Conservation (phyloP, 2,329 filamentous ascomycete species). For the Calonectria pauciramosa region DNA sequence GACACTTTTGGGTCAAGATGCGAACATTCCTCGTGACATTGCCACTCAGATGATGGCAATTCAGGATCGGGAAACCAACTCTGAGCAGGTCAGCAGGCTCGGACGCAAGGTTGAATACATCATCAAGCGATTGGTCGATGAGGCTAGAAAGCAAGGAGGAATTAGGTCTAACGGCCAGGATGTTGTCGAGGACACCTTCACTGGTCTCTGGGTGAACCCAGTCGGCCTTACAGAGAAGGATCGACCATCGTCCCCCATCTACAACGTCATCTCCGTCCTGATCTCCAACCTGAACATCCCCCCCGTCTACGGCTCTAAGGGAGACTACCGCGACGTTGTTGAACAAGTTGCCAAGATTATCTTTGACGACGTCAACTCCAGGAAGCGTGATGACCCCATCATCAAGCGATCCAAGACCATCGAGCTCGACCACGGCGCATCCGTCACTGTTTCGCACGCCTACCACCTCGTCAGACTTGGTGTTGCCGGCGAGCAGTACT, state of each 20-base stretch:
- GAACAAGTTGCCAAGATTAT: not conserved
- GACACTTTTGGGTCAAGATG: not conserved
- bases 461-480: not conserved
- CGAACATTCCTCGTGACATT: not conserved
- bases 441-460: not conserved
- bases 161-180: not conserved
- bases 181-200: not conserved
- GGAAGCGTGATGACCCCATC: not conserved
- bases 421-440: not conserved
- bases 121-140: not conserved
- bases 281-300: not conserved
- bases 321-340: not conserved
- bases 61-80: not conserved
- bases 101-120: not conserved
- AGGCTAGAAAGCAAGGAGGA: not conserved
- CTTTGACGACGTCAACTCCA: not conserved
- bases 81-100: not conserved
- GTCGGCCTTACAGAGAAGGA: not conserved
- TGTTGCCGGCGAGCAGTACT: not conserved
- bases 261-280: not conserved
- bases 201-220: not conserved
- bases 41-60: not conserved
- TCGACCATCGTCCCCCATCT: not conserved
- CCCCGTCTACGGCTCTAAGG: not conserved
- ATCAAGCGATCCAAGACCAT: not conserved